Evolutionary conservation across 2,329 filamentous ascomycete genomes (phyloP).

Genomic region (Fusarium mexicanum): DNA sequence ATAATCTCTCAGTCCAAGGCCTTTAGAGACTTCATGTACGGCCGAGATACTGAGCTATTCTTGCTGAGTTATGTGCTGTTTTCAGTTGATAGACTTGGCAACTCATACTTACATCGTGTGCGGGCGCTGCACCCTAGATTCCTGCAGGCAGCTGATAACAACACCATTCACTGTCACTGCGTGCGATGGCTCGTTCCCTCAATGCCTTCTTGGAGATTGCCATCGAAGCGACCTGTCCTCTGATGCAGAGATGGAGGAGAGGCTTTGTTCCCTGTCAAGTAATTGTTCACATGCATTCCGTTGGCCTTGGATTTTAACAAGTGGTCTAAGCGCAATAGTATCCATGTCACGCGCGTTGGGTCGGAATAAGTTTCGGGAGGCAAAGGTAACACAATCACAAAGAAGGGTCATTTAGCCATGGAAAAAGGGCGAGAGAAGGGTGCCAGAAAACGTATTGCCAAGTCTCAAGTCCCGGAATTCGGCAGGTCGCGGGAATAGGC

Average conservation of each 20-base stretch:
- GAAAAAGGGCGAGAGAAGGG: not conserved
- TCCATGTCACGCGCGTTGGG: not conserved
- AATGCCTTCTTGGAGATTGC: not conserved
- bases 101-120: not conserved
- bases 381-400: not conserved
- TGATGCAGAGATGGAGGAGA: too few species aligned
- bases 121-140: too few species aligned
- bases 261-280: not conserved
- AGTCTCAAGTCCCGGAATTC: not conserved
- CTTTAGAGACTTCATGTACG: accelerated
- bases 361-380: too few species aligned
- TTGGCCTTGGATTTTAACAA: not conserved
- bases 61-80: not conserved
- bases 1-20: too few species aligned
- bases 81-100: not conserved
- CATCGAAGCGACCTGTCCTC: too few species aligned
- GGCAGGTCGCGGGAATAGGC: not conserved
- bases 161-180: too few species aligned
- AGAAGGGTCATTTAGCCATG: not conserved
- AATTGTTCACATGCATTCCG: not conserved
- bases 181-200: not conserved
- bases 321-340: not conserved
- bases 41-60: not conserved
- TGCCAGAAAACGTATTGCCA: not conserved
- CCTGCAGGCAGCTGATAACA: too few species aligned